Evolutionary conservation across 306 rosid genomes (phyloP).

Genomic region (Castanea mollissima): DNA sequence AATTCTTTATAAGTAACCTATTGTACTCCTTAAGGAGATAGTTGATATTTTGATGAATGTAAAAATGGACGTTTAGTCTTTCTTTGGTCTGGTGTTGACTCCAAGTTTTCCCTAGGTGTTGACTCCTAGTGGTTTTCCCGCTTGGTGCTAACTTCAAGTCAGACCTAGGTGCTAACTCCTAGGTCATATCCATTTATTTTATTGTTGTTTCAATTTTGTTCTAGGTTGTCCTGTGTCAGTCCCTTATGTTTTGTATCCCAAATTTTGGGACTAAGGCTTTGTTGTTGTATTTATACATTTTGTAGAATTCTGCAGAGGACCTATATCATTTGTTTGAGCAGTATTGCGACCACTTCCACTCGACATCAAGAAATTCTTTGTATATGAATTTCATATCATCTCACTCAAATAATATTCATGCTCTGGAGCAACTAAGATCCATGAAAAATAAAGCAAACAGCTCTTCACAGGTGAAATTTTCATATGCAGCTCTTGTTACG

Average conservation of each 20-base stretch:
- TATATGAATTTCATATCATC: constrained; percentile 84
- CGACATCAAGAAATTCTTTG: constrained; percentile 66
- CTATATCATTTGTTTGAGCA: constrained; percentile 83
- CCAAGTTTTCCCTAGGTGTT: no score
- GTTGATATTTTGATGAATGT: no score
- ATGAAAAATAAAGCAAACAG: constrained; percentile 68
- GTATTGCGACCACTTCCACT: constrained; percentile 80
- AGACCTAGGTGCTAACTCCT: no score
- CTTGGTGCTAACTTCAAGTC: no score
- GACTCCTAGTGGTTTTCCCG: no score
- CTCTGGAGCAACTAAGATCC: constrained; percentile 67
- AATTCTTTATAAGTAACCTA: no score
- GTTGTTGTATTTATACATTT: constrained; percentile 33
- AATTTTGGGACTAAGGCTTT: background rate
- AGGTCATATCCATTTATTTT: no score
- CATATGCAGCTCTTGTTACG: background rate
- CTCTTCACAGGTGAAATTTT: constrained; percentile 64
- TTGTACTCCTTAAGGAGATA: no score
- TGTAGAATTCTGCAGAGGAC: constrained; percentile 83
- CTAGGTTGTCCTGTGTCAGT: no score
- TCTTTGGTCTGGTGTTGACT: no score
- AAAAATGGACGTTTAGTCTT: no score
- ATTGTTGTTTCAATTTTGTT: no score
- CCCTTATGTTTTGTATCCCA: background rate
- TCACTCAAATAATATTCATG: constrained; percentile 78